Evolutionary conservation across 306 rosid species (phyloP), one percentile per base, ranked within the genome.

Genomic region (Begonia fuchsioides): DNA sequence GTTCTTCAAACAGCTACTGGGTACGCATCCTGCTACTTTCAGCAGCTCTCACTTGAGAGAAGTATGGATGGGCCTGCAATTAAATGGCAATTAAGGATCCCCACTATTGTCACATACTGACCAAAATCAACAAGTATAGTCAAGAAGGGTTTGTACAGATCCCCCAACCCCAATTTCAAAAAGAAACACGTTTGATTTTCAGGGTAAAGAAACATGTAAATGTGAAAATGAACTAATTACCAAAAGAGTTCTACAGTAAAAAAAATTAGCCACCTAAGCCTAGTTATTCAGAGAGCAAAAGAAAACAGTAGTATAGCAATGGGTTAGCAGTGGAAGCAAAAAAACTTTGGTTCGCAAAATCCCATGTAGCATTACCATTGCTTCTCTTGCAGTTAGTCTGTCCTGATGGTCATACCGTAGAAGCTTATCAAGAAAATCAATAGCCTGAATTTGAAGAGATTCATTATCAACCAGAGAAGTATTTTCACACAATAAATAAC

Each of bases 391-490:
- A 16, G 98, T 81, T 35, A 82, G 75, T 77, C 98, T 73, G 76
- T 85, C 98, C 55, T 85, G 96, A 72, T 90, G 95, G 71, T 90
- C 95, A 55, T 90, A 90, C 9, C 86, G 81, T 45, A 90, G 95
- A 50, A 90, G 96, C 68, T 85, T 90, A 72, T 90, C 98, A 51
- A 90, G 92, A 79, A 81, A 90, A 82, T 90, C 98, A 50, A 90
- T 77, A 43, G 95, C 95, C 98, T 90, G 76, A 67, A 46, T 43
- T 47, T 50, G 6, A 46, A 9, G 67, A 41, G 12, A n/a, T 41
- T 13, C 10, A 41, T 6, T 41, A 26, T 26, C 8, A 26, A 26
- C 35, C 8, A 26, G 44, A 40, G n/a, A 41, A 41, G 45, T 10
- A 41, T 41, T 41, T 41, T n/a, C 12, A n/a, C 13, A 41, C 14